Conservation (phyloP, 2,329 filamentous ascomycete species). For the Ophiostoma fasciatum region DNA sequence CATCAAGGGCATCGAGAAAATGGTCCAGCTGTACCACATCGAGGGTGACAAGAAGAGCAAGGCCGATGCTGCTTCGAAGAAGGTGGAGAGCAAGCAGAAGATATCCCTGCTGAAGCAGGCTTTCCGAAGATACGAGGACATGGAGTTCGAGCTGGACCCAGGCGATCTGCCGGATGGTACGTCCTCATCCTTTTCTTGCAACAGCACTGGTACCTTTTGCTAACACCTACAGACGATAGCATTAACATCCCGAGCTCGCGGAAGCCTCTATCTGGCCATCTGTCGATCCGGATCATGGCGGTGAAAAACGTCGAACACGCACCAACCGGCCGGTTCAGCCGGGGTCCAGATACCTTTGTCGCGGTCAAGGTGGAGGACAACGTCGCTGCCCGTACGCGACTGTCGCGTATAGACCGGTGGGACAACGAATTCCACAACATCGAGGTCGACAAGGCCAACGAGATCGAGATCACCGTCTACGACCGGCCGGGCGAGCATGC, state of each 20-base stretch:
- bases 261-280: conserved; percentile 85
- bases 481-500: conserved; percentile 86
- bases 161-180: conserved; percentile 68
- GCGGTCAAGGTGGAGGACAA: conserved; percentile 94
- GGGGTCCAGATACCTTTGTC: conserved; percentile 89
- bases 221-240: conserved; percentile 61
- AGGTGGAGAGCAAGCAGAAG: conserved; percentile 94
- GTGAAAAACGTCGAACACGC: conserved; percentile 94
- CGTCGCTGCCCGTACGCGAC: conserved; percentile 74
- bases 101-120: conserved; percentile 92
- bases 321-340: conserved; percentile 65
- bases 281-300: conserved; percentile 72
- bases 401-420: conserved; percentile 79
- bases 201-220: conserved; percentile 3
- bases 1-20: conserved; percentile 97
- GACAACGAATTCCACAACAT: conserved; percentile 82
- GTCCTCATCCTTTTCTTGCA: conserved; percentile 15
- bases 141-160: conserved; percentile 84
- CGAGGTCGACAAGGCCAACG: conserved; percentile 95
- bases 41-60: conserved; percentile 94
- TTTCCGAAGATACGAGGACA: conserved; percentile 89
- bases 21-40: conserved; percentile 95
- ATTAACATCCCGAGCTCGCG: conserved; percentile 89
- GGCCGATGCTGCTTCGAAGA: conserved; percentile 75
- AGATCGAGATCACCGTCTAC: conserved; percentile 94